Conservation (phyloP, 1,284 basidiomycete genomes). For the Apiotrichum sp. region DNA sequence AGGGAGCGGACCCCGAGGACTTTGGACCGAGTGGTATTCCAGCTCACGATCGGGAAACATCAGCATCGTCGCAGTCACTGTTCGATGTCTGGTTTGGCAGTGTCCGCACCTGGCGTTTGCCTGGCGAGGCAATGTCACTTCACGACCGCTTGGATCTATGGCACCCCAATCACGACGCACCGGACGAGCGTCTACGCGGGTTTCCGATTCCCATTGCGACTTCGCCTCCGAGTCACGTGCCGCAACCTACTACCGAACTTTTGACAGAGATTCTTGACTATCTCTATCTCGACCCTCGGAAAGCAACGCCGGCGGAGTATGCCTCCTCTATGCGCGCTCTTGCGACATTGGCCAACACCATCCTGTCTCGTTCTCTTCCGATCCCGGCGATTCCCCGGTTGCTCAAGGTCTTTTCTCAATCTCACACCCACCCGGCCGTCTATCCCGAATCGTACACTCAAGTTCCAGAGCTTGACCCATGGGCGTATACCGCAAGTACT, state of each 20-base stretch:
- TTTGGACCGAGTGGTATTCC: conserved; percentile 26
- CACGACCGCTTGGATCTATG: conserved; percentile 44
- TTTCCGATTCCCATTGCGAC: conserved; percentile 41
- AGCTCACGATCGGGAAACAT: conserved; percentile 2
- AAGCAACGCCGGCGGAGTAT: conserved; percentile 20
- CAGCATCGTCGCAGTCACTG: not conserved
- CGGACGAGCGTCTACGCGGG: conserved; percentile 37
- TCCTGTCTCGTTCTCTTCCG: conserved; percentile 43
- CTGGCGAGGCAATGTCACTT: conserved; percentile 43
- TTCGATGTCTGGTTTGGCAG: conserved; percentile 41
- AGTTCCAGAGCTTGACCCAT: conserved; percentile 14
- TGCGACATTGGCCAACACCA: conserved; percentile 44
- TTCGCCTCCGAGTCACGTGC: conserved; percentile 42
- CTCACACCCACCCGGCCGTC: conserved; percentile 33
- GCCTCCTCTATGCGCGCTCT: conserved; percentile 40
- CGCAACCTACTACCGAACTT: conserved; percentile 26
- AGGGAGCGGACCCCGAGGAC: conserved; percentile 36
- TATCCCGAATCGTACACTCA: conserved; percentile 33
- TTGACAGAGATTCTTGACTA: conserved; percentile 31
- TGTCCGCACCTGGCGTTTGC: conserved; percentile 42
- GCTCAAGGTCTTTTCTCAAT: conserved; percentile 28
- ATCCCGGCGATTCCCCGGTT: conserved; percentile 32
- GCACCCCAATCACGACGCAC: conserved; percentile 39
- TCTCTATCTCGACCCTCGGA: conserved; percentile 25
- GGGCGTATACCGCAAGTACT: conserved; percentile 43